These are phyloP conservation scores for Wallacemonas rigidus DNA, from an alignment of 208 protist genomes.

Conservation along the genomic window DNA sequence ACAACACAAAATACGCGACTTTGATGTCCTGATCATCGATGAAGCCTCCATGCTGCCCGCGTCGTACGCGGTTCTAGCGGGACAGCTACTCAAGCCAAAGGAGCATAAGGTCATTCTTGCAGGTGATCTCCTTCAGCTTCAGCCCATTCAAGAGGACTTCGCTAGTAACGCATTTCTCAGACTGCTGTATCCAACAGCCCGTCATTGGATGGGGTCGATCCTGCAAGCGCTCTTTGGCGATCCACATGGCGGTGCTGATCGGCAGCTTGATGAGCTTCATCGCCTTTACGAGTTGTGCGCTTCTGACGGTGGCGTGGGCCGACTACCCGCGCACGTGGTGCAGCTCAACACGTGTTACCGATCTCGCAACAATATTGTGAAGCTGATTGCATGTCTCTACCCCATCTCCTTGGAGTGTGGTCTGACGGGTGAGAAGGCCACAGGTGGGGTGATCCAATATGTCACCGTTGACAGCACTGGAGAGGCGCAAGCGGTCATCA, in stretches of 20 bases:
- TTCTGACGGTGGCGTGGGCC: neutral
- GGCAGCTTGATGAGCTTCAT: neutral
- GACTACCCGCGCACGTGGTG: constrained; percentile 10
- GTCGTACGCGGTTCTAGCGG: neutral
- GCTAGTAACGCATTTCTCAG: neutral
- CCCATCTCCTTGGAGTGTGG: neutral
- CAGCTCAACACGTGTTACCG: constrained; percentile 22
- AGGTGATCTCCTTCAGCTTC: constrained; percentile 26
- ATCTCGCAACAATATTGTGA: constrained; percentile 11
- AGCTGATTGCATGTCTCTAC: neutral
- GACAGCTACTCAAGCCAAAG: constrained; percentile 16
- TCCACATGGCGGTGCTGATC: neutral
- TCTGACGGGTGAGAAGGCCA: neutral
- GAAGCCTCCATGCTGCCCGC: constrained; percentile 24
- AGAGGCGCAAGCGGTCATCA: neutral
- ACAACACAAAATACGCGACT: neutral
- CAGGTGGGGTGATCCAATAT: neutral
- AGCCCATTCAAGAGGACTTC: constrained; percentile 19
- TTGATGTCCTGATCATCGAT: constrained; percentile 28
- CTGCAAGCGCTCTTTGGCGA: constrained; percentile 16
- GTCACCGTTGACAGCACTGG: neutral
- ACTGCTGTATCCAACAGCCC: neutral
- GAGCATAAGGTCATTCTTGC: constrained; percentile 21
- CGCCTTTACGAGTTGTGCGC: neutral
- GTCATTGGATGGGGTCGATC: constrained; percentile 13